A percentile compares a stretch with the other conserved stretches of the same genome.
Evolutionary conservation across 257 asterid species (phyloP).

Genomic region (Scutellaria barbata): DNA sequence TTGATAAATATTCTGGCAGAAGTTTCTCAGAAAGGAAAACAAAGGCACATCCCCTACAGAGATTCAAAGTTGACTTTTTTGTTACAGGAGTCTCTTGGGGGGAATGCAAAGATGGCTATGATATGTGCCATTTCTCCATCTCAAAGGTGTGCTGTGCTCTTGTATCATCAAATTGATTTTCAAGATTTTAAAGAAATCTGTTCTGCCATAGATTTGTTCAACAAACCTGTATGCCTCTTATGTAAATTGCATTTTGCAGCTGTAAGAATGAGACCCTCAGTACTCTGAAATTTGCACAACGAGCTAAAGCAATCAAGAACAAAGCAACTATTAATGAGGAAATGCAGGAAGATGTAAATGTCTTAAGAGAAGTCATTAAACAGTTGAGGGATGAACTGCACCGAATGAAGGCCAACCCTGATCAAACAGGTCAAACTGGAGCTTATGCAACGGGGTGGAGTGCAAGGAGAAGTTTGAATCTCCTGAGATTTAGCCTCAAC

Average conservation of each 20-base stretch:
- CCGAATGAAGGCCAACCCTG: slow-evolving; percentile 69
- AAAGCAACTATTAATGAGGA: slow-evolving; percentile 92
- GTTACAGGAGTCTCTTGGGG: slow-evolving; percentile 98
- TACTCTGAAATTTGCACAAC: slow-evolving; percentile 96
- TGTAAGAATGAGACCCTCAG: slow-evolving; percentile 90
- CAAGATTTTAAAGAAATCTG: slow-evolving; percentile 8
- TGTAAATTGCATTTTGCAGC: slow-evolving; percentile 54
- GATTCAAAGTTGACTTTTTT: slow-evolving; percentile 97
- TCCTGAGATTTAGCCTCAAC: slow-evolving; percentile 87
- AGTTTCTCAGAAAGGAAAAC: slow-evolving; percentile 96
- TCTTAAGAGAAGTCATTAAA: slow-evolving; percentile 81
- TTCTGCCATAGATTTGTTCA: slow-evolving; percentile 2
- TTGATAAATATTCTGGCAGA: slow-evolving; percentile 94
- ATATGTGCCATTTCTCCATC: slow-evolving; percentile 95
- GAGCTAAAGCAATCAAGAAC: slow-evolving; percentile 97
- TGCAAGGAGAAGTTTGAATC: slow-evolving; percentile 91
- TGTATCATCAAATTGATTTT: slow-evolving; percentile 17
- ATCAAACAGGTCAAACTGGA: slow-evolving; percentile 61
- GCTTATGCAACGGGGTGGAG: slow-evolving; percentile 77
- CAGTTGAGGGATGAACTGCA: slow-evolving; percentile 88
- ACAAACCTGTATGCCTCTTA: slow-evolving; percentile 6
- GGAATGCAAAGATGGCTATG: slow-evolving; percentile 97
- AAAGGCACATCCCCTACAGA: slow-evolving; percentile 95
- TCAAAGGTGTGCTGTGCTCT: slow-evolving; percentile 58
- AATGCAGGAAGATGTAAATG: slow-evolving; percentile 93